Percentiles rank a stretch among this genome's conserved stretches.
These are phyloP conservation scores for Lactifluus hygrophoroides DNA, from an alignment of 768 basidiomycete species.

Conservation along the genomic window DNA sequence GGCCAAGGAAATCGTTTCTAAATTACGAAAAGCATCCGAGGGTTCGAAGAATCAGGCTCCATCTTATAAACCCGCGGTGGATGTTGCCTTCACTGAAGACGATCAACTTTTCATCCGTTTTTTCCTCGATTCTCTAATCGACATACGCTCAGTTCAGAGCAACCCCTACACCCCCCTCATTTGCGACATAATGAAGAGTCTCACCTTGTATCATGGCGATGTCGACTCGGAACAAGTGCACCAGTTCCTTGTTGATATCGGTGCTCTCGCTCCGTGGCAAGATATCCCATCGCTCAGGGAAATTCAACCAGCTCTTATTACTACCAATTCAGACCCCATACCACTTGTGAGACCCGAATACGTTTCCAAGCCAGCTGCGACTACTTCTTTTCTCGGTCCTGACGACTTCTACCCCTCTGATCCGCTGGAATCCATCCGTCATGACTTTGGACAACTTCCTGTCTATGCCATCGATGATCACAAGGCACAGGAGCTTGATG, in stretches of 20 bases:
- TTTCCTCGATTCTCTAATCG: slow-evolving; percentile 45
- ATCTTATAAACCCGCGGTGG: slow-evolving; percentile 25
- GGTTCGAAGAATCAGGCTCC: slow-evolving; percentile 20
- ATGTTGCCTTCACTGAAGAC: slow-evolving; percentile 38
- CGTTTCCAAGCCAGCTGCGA: neutral
- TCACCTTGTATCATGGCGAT: slow-evolving; percentile 33
- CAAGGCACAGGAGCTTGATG: slow-evolving; percentile 81
- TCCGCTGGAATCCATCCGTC: slow-evolving; percentile 59
- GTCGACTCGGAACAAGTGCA: slow-evolving; percentile 33
- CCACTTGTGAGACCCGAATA: neutral
- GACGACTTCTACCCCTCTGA: slow-evolving; percentile 61
- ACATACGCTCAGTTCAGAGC: slow-evolving; percentile 39
- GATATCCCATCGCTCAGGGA: slow-evolving; percentile 32
- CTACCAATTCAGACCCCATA: neutral
- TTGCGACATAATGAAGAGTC: slow-evolving; percentile 48
- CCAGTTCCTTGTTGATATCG: slow-evolving; percentile 56
- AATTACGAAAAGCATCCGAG: neutral
- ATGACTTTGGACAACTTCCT: slow-evolving; percentile 74
- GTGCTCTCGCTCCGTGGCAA: slow-evolving; percentile 76
- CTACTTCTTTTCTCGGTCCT: slow-evolving; percentile 34
- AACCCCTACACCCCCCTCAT: slow-evolving; percentile 53
- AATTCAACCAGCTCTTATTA: neutral
- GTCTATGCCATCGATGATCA: slow-evolving; percentile 86
- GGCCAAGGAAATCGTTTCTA: slow-evolving; percentile 36
- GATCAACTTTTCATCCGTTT: slow-evolving; percentile 55